These are phyloP conservation scores for Trichophyton rubrum DNA, from an alignment of 2,329 filamentous ascomycete species.

Conservation along the genomic window DNA sequence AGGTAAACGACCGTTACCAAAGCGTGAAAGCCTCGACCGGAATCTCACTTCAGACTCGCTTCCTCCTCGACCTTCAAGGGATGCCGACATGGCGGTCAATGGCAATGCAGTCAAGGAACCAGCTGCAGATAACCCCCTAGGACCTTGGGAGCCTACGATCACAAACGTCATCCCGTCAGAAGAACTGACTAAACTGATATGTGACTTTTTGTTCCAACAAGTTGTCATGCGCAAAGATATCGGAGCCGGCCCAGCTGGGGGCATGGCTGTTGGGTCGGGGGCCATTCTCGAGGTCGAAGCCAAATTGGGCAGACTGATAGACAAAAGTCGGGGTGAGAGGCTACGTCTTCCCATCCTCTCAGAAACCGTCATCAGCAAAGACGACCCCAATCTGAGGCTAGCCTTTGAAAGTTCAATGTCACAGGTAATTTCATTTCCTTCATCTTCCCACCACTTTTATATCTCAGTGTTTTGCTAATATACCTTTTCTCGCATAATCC, in stretches of 20 bases:
- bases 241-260: slow-evolving; percentile 39
- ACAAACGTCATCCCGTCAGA: slow-evolving; percentile 59
- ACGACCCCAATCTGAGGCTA: slow-evolving; percentile 40
- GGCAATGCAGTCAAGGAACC: slow-evolving; percentile 18
- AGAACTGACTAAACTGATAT: slow-evolving; percentile 61
- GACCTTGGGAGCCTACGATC: slow-evolving; percentile 47
- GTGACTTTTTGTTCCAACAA: slow-evolving; percentile 64
- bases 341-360: slow-evolving; percentile 54
- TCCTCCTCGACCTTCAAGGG: slow-evolving; percentile 13
- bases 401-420: slow-evolving; percentile 85
- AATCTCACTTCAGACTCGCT: slow-evolving; percentile 5
- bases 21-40: slow-evolving; percentile 20
- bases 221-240: slow-evolving; percentile 57
- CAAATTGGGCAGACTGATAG: slow-evolving; percentile 73
- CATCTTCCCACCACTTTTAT: slow-evolving; percentile 2
- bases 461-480: slow-evolving; percentile 7
- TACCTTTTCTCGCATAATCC: slow-evolving; percentile 12
- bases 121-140: slow-evolving; percentile 19
- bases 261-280: slow-evolving; percentile 49
- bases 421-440: slow-evolving; percentile 45
- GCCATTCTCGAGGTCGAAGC: slow-evolving; percentile 87
- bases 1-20: slow-evolving; percentile 17
- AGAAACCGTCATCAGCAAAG: slow-evolving; percentile 56
- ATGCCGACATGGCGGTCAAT: slow-evolving; percentile 19
- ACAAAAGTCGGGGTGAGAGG: slow-evolving; percentile 58